These are phyloP conservation scores for Sporothrix pseudoabietina DNA, from an alignment of 2,329 filamentous ascomycete species.

Conservation along the genomic window DNA sequence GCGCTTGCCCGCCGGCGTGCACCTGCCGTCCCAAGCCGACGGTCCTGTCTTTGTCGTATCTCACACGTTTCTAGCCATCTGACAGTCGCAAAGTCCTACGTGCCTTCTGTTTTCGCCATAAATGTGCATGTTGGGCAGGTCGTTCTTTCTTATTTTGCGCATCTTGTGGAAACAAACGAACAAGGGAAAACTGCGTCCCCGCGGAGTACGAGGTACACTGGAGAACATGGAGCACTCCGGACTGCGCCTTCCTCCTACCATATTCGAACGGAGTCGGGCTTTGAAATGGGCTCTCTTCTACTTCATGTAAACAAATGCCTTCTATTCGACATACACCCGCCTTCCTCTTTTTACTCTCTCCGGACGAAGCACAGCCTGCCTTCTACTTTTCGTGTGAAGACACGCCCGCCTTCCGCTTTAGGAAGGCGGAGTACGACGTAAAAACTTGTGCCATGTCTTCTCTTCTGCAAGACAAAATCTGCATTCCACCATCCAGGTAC, in stretches of 20 bases:
- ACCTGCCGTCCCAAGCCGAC: neutral
- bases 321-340: no score
- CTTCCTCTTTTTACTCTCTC: neutral
- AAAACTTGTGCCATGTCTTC: neutral
- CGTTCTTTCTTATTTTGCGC: constrained; percentile 8
- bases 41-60: neutral
- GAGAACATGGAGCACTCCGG: no score
- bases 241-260: neutral
- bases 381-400: no score
- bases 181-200: neutral
- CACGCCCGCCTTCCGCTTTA: constrained; percentile 20
- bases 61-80: neutral
- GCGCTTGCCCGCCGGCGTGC: neutral
- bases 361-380: no score
- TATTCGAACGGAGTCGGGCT: neutral
- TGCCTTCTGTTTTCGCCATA: neutral
- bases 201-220: neutral
- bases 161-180: neutral
- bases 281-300: neutral
- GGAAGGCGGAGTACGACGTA: constrained; percentile 28
- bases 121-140: neutral
- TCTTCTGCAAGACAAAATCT: neutral
- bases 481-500: constrained; percentile 1
- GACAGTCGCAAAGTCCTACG: neutral
- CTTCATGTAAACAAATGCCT: no score